Percentiles rank a stretch among this genome's conserved stretches.
These are phyloP conservation scores for Globisporangium nunn DNA, from an alignment of 352 stramenopile species.

Conservation along the genomic window DNA sequence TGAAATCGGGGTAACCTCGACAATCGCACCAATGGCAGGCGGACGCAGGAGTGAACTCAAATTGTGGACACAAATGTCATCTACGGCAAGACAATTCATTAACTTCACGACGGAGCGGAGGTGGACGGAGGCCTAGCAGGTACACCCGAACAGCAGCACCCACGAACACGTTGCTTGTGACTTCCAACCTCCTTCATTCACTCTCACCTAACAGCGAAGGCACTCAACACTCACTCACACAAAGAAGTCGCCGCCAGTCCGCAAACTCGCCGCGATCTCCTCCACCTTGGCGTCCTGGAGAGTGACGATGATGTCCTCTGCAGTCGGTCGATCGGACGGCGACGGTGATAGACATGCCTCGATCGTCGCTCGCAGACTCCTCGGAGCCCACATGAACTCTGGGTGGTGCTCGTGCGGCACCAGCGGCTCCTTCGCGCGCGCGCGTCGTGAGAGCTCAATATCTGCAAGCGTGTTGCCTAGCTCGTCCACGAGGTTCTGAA, in stretches of 20 bases:
- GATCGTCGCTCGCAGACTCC: conserved; percentile 32
- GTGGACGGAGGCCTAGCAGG: not conserved
- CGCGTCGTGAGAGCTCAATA: conserved; percentile 32
- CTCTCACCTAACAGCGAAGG: not conserved
- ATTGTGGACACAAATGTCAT: not conserved
- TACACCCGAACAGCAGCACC: not conserved
- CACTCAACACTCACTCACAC: conserved; percentile 4
- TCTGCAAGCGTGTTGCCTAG: conserved; percentile 50
- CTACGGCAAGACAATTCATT: not conserved
- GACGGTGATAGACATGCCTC: conserved; percentile 41
- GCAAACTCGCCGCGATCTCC: conserved; percentile 17
- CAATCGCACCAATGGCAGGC: too few species aligned
- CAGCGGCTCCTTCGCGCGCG: conserved; percentile 26
- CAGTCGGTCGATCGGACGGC: conserved; percentile 40
- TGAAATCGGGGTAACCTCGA: not conserved
- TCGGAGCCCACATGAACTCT: conserved; percentile 31
- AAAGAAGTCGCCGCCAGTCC: conserved; percentile 15
- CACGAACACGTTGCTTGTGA: not conserved
- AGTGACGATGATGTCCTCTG: conserved; percentile 38
- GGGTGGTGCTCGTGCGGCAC: conserved; percentile 35
- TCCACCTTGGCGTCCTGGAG: conserved; percentile 28
- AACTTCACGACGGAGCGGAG: not conserved
- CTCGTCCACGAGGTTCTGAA: conserved; percentile 34
- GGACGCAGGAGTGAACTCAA: too few species aligned
- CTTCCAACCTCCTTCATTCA: not conserved